phyloP scores from a whole-genome alignment of 2,329 filamentous ascomycete genomes.

The Beauveria brongniartii region DNA sequence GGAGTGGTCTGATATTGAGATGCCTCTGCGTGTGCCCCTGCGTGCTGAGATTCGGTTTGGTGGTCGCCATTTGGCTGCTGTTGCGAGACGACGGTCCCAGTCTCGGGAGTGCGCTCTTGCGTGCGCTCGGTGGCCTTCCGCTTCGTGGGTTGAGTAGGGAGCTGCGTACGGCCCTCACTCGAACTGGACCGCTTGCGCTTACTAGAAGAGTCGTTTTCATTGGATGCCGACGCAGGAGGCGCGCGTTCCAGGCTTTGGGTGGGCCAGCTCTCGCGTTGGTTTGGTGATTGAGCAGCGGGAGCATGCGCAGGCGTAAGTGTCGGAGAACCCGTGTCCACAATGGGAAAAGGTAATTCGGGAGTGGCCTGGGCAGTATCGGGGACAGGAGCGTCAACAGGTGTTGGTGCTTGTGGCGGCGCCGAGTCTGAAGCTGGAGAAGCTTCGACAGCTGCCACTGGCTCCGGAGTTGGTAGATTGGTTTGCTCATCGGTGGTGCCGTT shows the following conservation, averaged over 20 bases:
- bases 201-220: constrained; percentile 41
- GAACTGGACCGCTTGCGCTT: constrained; percentile 67
- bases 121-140: constrained; percentile 15
- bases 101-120: constrained; percentile 26
- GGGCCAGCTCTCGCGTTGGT: constrained; percentile 35
- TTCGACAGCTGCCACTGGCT: not conserved
- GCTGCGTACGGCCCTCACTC: constrained; percentile 35
- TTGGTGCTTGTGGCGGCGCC: not conserved
- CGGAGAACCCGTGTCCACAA: not conserved
- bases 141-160: constrained; percentile 25
- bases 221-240: constrained; percentile 31
- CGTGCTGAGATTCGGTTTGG: constrained; percentile 37
- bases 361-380: constrained; percentile 11
- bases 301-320: constrained; percentile 18
- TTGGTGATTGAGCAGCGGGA: constrained; percentile 14
- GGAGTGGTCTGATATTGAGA: constrained; percentile 25
- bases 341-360: not conserved
- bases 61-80: constrained; percentile 33
- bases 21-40: constrained; percentile 34
- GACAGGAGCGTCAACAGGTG: constrained; percentile 15
- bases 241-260: constrained; percentile 32
- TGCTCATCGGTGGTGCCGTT: not conserved
- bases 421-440: not conserved
- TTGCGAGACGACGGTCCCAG: constrained; percentile 32
- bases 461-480: not conserved